Conservation (phyloP, 2,329 filamentous ascomycete species). For the Fusarium staphyleae region DNA sequence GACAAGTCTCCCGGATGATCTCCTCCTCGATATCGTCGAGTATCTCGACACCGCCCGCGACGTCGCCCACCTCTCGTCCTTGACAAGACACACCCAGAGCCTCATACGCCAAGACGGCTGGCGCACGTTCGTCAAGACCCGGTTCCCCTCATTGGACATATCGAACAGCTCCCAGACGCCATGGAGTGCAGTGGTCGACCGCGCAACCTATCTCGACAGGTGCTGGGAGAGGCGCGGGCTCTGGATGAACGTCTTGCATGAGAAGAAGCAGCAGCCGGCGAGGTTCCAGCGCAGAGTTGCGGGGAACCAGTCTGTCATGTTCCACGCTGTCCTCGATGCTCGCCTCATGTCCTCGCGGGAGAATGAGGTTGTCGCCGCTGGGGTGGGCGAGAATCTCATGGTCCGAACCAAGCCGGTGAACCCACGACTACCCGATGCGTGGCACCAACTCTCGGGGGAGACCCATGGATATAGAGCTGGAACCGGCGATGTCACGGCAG, state of each 20-base stretch:
- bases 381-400: slow-evolving; percentile 60
- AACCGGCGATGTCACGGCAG: slow-evolving; percentile 57
- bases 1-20: slow-evolving; percentile 56
- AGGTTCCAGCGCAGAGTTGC: slow-evolving; percentile 24
- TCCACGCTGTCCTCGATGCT: slow-evolving; percentile 59
- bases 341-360: slow-evolving; percentile 46
- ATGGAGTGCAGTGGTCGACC: slow-evolving; percentile 53
- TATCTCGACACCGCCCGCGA: slow-evolving; percentile 58
- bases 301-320: slow-evolving; percentile 48
- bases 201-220: slow-evolving; percentile 58
- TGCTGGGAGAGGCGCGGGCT: slow-evolving; percentile 61
- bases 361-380: slow-evolving; percentile 58
- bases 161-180: slow-evolving; percentile 35
- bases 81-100: slow-evolving; percentile 50
- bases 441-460: slow-evolving; percentile 51
- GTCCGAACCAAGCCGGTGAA: slow-evolving; percentile 49
- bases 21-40: slow-evolving; percentile 57
- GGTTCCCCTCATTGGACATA: slow-evolving; percentile 53
- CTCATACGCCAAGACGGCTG: slow-evolving; percentile 55
- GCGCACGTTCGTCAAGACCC: slow-evolving; percentile 56
- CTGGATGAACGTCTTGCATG: slow-evolving; percentile 42
- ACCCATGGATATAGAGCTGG: slow-evolving; percentile 51
- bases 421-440: slow-evolving; percentile 38
- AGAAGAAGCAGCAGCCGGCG: slow-evolving; percentile 25
- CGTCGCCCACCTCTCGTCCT: slow-evolving; percentile 50